Base-by-base conservation (phyloP, 345 rosid species). In the Populus pruinosa region DNA sequence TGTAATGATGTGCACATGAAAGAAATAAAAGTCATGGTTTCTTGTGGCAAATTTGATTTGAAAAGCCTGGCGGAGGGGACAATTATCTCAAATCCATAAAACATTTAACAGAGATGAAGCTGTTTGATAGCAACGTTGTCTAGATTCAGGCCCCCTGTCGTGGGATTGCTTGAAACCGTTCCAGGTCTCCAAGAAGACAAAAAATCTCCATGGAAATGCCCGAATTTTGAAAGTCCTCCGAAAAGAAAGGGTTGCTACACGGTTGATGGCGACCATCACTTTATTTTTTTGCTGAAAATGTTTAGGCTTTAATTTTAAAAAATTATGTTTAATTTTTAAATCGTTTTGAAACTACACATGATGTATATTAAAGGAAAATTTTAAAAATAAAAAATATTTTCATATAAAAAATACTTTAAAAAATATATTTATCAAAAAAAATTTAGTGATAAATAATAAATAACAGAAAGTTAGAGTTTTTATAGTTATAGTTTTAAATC, bases 141-240 rank as follows among this genome's bases (percentile, higher is more conserved):
- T 8, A 29, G 70, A 71, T 78, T 38, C 81, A 78, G 18, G 4
- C 72, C 76, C 81, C 81, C 72, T 31, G 20, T 14, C 7, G 20
- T 33, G 31, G 1, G 27, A 5, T 38, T 17, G 21, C 61, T 33
- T 50, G 59, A 72, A 49, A 71, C 23, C 41, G 11, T 72, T 64
- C 75, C 71, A 65, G 64, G 76, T 65, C 71, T 33, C 23, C 5
- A 13, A 9, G 55, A 72, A 65, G 71, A 78, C 39, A 11, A 49
- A 5, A 65, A 1, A 36, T 50, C 7, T 66, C 70, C 23, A 9
- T 23, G 41, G 65, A 49, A 23, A 10, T 31, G 18, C 72, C 72
- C 53, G 76, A 65, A 53, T 39, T 55, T 66, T 55, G 27, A 0
- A 78, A 27, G 66, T 38, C 61, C 67, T 78, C 81, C 72, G 36